A percentile compares a stretch with the other conserved stretches of the same genome.
phyloP scores from a whole-genome alignment of 108 stramenopile species.

The Nitzschia sp. region DNA sequence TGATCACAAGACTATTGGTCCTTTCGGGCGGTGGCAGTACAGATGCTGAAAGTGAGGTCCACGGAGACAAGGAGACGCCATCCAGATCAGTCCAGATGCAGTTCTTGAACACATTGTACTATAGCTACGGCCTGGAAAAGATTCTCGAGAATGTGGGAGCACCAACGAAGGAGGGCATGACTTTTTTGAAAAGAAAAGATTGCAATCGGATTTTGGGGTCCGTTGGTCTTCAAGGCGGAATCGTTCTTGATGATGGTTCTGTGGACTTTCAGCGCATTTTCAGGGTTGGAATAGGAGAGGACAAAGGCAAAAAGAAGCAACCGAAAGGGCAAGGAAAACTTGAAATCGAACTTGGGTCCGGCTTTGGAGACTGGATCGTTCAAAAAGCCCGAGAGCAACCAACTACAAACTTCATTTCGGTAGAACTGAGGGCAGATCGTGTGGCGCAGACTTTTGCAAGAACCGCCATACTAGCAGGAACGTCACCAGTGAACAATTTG shows the following conservation, averaged over 20 bases:
- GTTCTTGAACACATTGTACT: conserved; percentile 55
- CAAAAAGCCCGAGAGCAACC: conserved; percentile 64
- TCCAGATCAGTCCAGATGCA: conserved; percentile 21
- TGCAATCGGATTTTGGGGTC: conserved; percentile 37
- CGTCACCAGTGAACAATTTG: conserved; percentile 50
- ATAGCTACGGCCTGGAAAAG: conserved; percentile 64
- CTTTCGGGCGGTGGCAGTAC: conserved; percentile 85
- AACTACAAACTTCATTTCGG: conserved; percentile 61
- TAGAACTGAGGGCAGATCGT: conserved; percentile 82
- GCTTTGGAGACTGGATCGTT: conserved; percentile 81
- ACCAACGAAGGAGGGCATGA: not conserved
- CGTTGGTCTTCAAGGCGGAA: conserved; percentile 37
- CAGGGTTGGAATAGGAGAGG: conserved; percentile 26
- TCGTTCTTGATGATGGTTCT: conserved; percentile 42
- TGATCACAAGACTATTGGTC: conserved; percentile 63
- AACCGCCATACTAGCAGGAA: conserved; percentile 12
- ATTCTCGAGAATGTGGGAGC: conserved; percentile 19
- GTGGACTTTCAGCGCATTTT: conserved; percentile 45
- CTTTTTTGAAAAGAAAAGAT: conserved; percentile 20
- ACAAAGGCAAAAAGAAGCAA: conserved; percentile 14
- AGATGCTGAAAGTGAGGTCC: conserved; percentile 22
- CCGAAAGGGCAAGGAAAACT: conserved; percentile 31
- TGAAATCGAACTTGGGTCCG: conserved; percentile 80
- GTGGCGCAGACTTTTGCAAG: conserved; percentile 68
- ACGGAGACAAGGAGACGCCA: not conserved